A percentile compares a stretch with the other conserved stretches of the same genome.
Evolutionary conservation across 176 grass and related monocot species (phyloP).

Genomic region (Areca catechu): DNA sequence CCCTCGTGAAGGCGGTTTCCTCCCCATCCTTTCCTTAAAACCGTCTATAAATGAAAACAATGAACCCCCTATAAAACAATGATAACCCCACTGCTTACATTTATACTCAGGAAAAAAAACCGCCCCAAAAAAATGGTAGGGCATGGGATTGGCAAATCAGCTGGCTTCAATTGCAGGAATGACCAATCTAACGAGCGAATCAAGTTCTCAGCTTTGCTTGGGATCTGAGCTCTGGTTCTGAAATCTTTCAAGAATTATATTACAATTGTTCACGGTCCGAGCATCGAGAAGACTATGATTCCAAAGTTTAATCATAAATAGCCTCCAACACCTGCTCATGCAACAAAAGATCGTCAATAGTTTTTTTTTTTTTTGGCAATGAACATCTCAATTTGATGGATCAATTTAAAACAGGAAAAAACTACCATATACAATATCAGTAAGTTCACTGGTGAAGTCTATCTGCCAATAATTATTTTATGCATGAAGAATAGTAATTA

Average conservation of each 20-base stretch:
- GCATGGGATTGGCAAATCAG: neutral
- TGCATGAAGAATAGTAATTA: no score
- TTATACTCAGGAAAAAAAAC: neutral
- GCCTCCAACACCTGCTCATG: conserved; percentile 51
- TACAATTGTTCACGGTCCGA: conserved; percentile 59
- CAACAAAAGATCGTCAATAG: neutral
- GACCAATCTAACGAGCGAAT: neutral
- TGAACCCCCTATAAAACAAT: conserved; percentile 12
- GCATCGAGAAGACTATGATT: conserved; percentile 77
- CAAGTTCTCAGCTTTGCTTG: conserved; percentile 13
- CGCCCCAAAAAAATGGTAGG: conserved; percentile 3
- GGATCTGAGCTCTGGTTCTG: conserved; percentile 13
- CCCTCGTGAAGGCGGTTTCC: neutral
- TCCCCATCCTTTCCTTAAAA: neutral
- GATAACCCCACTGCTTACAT: neutral
- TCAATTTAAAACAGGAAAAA: neutral
- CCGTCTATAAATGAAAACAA: conserved; percentile 10
- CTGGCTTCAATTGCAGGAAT: neutral
- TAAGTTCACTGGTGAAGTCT: no score
- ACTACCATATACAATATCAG: neutral
- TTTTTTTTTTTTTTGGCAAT: no score
- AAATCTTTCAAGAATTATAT: conserved; percentile 39
- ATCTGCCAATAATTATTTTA: no score
- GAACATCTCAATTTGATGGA: neutral
- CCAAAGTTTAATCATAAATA: conserved; percentile 95